Percentiles rank a stretch among this genome's conserved stretches.
These are phyloP conservation scores for Peronospora tabacina DNA, from an alignment of 352 stramenopile species.

Conservation along the genomic window DNA sequence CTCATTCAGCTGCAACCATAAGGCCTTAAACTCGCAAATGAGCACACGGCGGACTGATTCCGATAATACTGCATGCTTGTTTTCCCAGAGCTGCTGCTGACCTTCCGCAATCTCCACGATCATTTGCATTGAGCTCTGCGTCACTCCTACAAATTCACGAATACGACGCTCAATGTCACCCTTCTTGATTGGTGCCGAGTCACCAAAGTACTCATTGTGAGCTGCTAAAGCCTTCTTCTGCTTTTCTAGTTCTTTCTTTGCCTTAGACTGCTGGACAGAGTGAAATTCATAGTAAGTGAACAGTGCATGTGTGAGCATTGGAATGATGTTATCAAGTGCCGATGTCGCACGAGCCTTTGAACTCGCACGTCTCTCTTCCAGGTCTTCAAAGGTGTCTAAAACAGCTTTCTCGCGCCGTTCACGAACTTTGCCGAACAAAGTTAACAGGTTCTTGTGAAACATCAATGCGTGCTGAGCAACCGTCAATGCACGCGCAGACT, in stretches of 20 bases:
- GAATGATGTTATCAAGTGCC: constrained; percentile 37
- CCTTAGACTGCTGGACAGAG: constrained; percentile 40
- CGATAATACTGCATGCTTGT: constrained; percentile 30
- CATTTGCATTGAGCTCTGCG: constrained; percentile 40
- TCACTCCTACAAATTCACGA: constrained; percentile 50
- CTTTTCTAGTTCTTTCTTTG: constrained; percentile 37
- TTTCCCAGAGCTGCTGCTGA: constrained; percentile 49
- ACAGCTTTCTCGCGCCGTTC: constrained; percentile 26
- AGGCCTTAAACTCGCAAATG: constrained; percentile 33
- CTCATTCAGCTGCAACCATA: constrained; percentile 41
- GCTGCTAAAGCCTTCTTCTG: constrained; percentile 37
- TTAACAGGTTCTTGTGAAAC: constrained; percentile 30
- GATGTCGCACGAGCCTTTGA: constrained; percentile 28
- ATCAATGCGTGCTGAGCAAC: constrained; percentile 23
- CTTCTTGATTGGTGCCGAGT: constrained; percentile 52
- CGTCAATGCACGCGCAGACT: constrained; percentile 8
- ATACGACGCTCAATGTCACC: constrained; percentile 62
- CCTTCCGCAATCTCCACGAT: constrained; percentile 48
- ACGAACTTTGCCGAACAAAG: constrained; percentile 30
- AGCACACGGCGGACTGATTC: constrained; percentile 31
- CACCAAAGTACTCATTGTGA: constrained; percentile 55
- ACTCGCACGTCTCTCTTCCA: constrained; percentile 21
- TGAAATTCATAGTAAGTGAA: constrained; percentile 56
- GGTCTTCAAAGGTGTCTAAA: constrained; percentile 13
- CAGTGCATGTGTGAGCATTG: constrained; percentile 38